Conservation (phyloP, 164 flowering plant species). For the Buxus sempervirens region DNA sequence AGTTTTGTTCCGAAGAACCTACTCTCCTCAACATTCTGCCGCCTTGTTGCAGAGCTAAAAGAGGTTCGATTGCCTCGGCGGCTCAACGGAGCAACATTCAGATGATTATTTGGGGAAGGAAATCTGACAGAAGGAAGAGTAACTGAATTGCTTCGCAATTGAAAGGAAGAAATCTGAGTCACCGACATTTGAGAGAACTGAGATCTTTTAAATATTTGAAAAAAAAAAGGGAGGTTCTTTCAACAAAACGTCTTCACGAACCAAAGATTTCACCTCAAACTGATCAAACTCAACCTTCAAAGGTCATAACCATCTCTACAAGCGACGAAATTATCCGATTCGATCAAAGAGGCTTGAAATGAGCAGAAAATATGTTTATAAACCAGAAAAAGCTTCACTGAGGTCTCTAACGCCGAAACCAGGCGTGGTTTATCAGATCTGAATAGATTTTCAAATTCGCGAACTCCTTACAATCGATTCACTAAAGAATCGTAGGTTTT, state of each 20-base stretch:
- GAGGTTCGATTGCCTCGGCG: slow-evolving; percentile 17
- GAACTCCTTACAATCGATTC: neutral
- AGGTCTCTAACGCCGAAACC: neutral
- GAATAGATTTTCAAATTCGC: neutral
- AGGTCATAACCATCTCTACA: neutral
- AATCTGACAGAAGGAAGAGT: slow-evolving; percentile 15
- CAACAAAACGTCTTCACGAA: neutral
- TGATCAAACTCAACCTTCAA: too few relatives aligned
- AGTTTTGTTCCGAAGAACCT: slow-evolving; percentile 46
- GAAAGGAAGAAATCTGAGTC: slow-evolving; percentile 31
- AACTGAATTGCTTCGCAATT: slow-evolving; percentile 22
- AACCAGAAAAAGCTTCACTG: neutral
- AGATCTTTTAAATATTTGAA: neutral
- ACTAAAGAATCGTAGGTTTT: neutral
- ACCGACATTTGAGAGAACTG: slow-evolving; percentile 33
- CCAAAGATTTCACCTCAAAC: neutral
- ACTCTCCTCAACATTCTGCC: slow-evolving; percentile 26
- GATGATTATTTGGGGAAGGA: slow-evolving; percentile 20
- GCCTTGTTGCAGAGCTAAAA: slow-evolving; percentile 19
- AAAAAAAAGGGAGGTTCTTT: too few relatives aligned
- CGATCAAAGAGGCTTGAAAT: neutral
- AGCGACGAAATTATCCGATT: neutral
- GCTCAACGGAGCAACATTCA: slow-evolving; percentile 22
- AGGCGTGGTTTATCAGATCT: neutral
- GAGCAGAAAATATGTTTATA: neutral